Evolutionary conservation across 2,329 filamentous ascomycete species (phyloP).

Genomic region (Gnomoniopsis smithogilvyi): DNA sequence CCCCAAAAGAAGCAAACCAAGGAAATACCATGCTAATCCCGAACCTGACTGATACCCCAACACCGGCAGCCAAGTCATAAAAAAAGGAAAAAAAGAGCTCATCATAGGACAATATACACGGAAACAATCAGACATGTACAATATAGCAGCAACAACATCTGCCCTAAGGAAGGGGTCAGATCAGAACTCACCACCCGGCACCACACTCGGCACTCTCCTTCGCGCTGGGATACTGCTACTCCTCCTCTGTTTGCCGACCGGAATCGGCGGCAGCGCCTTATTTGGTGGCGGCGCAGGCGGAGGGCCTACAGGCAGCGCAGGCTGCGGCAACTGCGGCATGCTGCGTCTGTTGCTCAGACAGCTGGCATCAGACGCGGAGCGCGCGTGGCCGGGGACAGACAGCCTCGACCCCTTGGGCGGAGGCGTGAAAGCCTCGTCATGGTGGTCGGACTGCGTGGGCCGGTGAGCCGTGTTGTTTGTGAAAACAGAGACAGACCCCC

Average conservation of each 20-base stretch:
- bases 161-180: neutral
- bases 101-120: neutral
- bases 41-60: too few species aligned
- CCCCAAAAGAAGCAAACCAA: too few species aligned
- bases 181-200: neutral
- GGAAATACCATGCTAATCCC: too few species aligned
- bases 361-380: neutral
- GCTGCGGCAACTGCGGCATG: conserved; percentile 39
- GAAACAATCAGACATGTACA: neutral
- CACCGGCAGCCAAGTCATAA: too few species aligned
- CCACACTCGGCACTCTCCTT: neutral
- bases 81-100: too few species aligned
- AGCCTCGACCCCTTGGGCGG: conserved; percentile 19
- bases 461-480: conserved; percentile 3
- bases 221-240: conserved; percentile 8
- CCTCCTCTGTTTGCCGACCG: conserved; percentile 27
- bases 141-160: neutral
- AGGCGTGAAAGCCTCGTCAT: neutral
- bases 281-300: conserved; percentile 54
- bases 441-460: neutral
- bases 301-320: conserved; percentile 40
- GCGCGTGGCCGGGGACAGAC: conserved; percentile 6
- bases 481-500: conserved; percentile 12
- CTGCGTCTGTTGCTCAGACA: conserved; percentile 37
- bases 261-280: conserved; percentile 52